Evolutionary conservation across 176 grass and related monocot species (phyloP), one percentile per base, ranked within the genome.

Genomic region (Oryza officinalis): DNA sequence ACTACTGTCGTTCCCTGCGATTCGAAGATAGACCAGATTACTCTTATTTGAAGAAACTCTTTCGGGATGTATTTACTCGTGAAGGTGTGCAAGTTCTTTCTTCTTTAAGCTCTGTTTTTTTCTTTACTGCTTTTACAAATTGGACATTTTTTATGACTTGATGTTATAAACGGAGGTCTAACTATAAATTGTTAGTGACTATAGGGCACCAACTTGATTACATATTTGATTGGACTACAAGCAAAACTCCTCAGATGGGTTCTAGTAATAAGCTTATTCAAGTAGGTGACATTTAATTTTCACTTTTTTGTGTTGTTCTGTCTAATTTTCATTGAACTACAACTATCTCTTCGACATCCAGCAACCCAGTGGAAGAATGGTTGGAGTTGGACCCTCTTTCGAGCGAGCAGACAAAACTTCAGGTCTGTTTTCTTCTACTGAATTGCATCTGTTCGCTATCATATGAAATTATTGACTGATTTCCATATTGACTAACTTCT

Each of bases 11-110:
- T 20, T 94, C 95, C 23, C 73, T 97, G 59, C 86, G 90, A 75
- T 97, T 94, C 57, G 95, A 97, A 75, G 90, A 97, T 79, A 94
- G 88, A 22, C 95, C 95, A 75, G 90, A 97, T 89, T 97, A 94
- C 41, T 91, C 95, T 74, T 91, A 93, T 82, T 79, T 97, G 79
- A 97, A 93, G 86, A 94, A 88, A 81, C 90, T 94, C 9, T 93
- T 97, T 31, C 88, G 90, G 68, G 95, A 97, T 72, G 75, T 97
- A 76, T 97, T 97, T 89, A 86, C 94, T 65, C 84, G 88, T 69
- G 95, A 97, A 94, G 95, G 95, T 97, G 78, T 59, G 20, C 47
- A 57, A 20, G 13, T 82, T 49, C 13, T 75, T 81, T 75, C 13
- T 74, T 71, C 27, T 71, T 54, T 70, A 18, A 18, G 47, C 1